A percentile compares a stretch with the other conserved stretches of the same genome.
These are phyloP conservation scores for Phaeoacremonium minimum DNA, from an alignment of 2,329 filamentous ascomycete species.

Conservation along the genomic window DNA sequence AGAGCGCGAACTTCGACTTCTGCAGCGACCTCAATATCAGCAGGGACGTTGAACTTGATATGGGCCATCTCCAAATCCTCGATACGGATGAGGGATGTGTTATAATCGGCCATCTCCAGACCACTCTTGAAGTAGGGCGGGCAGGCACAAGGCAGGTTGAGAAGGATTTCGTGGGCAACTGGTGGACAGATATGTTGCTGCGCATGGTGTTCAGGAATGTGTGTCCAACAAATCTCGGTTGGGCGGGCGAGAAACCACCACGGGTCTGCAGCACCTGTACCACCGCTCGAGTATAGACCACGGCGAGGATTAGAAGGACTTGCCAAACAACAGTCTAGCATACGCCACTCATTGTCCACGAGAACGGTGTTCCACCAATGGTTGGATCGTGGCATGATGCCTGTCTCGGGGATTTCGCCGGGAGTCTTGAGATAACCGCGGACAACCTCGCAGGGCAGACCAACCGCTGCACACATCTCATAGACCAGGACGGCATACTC, in stretches of 20 bases:
- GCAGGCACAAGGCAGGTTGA: constrained; percentile 81
- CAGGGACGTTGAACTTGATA: constrained; percentile 79
- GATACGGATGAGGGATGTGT: constrained; percentile 79
- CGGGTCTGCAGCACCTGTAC: constrained; percentile 66
- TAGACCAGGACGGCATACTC: constrained; percentile 85
- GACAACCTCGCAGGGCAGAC: constrained; percentile 81
- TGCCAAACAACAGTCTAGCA: constrained; percentile 90
- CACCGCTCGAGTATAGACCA: constrained; percentile 68
- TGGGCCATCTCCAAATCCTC: constrained; percentile 94
- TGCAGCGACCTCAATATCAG: constrained; percentile 86
- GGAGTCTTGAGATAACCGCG: constrained; percentile 88
- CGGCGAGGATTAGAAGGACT: constrained; percentile 86
- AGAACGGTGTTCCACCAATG: constrained; percentile 98
- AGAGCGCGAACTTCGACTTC: constrained; percentile 86
- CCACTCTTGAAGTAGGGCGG: constrained; percentile 83
- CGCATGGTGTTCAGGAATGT: constrained; percentile 79
- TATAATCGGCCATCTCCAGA: constrained; percentile 80
- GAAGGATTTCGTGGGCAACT: constrained; percentile 77
- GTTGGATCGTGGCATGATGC: constrained; percentile 80
- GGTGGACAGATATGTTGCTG: constrained; percentile 94
- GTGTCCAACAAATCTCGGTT: constrained; percentile 89
- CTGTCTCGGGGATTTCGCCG: constrained; percentile 76
- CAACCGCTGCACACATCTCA: constrained; percentile 91
- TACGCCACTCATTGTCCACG: constrained; percentile 91
- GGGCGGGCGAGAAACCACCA: constrained; percentile 96